These are phyloP conservation scores for Geotrichum macrosporum DNA, from an alignment of 1,139 yeast genomes.

Conservation along the genomic window DNA sequence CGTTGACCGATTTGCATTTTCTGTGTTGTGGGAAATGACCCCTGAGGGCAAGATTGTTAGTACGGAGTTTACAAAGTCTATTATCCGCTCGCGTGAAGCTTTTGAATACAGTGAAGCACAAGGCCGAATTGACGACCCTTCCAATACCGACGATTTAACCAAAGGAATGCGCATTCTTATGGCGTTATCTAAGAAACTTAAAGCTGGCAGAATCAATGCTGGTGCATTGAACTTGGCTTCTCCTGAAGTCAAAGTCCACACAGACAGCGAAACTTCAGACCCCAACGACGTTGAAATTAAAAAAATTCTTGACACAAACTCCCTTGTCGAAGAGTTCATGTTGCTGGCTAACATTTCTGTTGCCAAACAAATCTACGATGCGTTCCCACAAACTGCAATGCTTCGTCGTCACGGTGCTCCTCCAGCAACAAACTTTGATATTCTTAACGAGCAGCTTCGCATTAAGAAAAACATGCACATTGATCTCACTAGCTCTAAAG, in stretches of 20 bases:
- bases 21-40: constrained; percentile 93
- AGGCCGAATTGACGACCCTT: constrained; percentile 75
- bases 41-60: constrained; percentile 80
- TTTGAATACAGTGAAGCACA: constrained; percentile 95
- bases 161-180: constrained; percentile 82
- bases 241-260: constrained; percentile 95
- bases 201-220: constrained; percentile 80
- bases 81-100: constrained; percentile 88
- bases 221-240: constrained; percentile 97
- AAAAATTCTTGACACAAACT: constrained; percentile 81
- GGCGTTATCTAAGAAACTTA: constrained; percentile 71
- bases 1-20: constrained; percentile 94
- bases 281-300: constrained; percentile 95
- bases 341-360: constrained; percentile 94
- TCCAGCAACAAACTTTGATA: constrained; percentile 88
- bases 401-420: constrained; percentile 91
- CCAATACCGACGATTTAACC: constrained; percentile 77
- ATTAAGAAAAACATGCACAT: constrained; percentile 71
- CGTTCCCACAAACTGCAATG: constrained; percentile 98
- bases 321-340: constrained; percentile 98
- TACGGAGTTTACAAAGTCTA: constrained; percentile 78
- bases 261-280: constrained; percentile 96
- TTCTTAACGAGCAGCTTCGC: constrained; percentile 79
- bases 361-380: constrained; percentile 84
- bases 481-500: constrained; percentile 79